Percentiles rank a stretch among this genome's conserved stretches.
These are phyloP conservation scores for Dothistroma pini DNA, from an alignment of 2,329 filamentous ascomycete species.

Conservation along the genomic window DNA sequence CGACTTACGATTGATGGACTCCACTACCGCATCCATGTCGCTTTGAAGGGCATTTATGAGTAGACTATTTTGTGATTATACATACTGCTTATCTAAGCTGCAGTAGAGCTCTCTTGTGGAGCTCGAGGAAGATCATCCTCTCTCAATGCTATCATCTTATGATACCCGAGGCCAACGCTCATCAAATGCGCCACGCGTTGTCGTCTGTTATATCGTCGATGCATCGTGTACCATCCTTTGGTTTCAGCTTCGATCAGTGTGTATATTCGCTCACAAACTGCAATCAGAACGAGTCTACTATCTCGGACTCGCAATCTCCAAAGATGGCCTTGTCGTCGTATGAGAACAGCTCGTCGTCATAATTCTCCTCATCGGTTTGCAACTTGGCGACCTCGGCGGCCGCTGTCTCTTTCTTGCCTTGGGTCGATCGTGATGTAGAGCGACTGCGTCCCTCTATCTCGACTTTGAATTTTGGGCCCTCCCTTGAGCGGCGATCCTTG, in stretches of 20 bases:
- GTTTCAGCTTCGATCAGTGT: background rate
- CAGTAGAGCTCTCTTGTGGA: constrained; percentile 2
- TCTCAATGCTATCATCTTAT: constrained; percentile 3
- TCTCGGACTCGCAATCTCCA: constrained; percentile 1
- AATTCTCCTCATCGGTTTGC: constrained; percentile 2
- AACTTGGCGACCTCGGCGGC: background rate
- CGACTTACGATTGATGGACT: background rate
- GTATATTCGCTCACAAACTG: background rate
- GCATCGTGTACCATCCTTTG: background rate
- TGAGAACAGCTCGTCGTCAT: background rate
- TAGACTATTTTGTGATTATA: background rate
- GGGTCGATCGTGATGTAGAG: background rate
- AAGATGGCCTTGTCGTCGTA: background rate
- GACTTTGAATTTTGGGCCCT: constrained; percentile 13
- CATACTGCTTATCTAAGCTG: constrained; percentile 4
- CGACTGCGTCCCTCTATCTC: constrained; percentile 12
- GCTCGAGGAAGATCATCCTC: constrained; percentile 3
- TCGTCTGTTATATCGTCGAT: constrained; percentile 1
- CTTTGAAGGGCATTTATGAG: background rate
- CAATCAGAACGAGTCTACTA: constrained; percentile 1
- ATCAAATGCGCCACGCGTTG: background rate
- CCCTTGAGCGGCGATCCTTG: constrained; percentile 9
- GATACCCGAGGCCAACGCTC: background rate
- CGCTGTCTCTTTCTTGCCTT: background rate
- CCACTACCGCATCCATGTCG: background rate